Evolutionary conservation across 1,139 yeast genomes (phyloP).

Genomic region (Yamadazyma songkhlaensis): DNA sequence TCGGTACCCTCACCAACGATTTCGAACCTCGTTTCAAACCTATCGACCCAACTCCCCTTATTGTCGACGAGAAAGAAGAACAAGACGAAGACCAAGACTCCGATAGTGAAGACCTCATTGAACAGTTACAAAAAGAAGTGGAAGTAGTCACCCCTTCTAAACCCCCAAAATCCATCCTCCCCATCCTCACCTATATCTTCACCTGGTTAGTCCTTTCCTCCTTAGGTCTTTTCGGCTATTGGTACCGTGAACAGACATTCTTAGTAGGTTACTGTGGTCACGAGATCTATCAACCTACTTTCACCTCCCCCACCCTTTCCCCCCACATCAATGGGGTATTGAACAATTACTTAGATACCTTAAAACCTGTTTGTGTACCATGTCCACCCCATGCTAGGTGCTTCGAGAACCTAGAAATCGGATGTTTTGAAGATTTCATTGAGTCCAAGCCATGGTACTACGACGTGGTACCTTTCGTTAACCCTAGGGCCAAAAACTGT

Average conservation of each 20-base stretch:
- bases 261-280: slow-evolving; percentile 69
- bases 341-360: slow-evolving; percentile 33
- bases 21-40: no score
- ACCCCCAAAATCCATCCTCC: background rate
- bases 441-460: slow-evolving; percentile 52
- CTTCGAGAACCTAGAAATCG: slow-evolving; percentile 15
- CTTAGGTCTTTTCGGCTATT: slow-evolving; percentile 37
- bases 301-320: slow-evolving; percentile 18
- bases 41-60: no score
- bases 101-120: background rate
- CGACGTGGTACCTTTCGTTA: slow-evolving; percentile 57
- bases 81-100: slow-evolving; percentile 10
- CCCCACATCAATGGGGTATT: slow-evolving; percentile 13
- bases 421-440: slow-evolving; percentile 38
- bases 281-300: slow-evolving; percentile 42
- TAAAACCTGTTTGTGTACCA: slow-evolving; percentile 63
- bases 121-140: slow-evolving; percentile 6
- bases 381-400: slow-evolving; percentile 88
- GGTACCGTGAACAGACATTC: slow-evolving; percentile 62
- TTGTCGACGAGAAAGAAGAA: background rate
- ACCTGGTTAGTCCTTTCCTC: slow-evolving; percentile 29
- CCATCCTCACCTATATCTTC: slow-evolving; percentile 12
- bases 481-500: slow-evolving; percentile 50
- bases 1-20: slow-evolving; percentile 10
- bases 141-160: background rate